Evolutionary conservation across 2,329 filamentous ascomycete species (phyloP).

Genomic region (Penicillium sp.): DNA sequence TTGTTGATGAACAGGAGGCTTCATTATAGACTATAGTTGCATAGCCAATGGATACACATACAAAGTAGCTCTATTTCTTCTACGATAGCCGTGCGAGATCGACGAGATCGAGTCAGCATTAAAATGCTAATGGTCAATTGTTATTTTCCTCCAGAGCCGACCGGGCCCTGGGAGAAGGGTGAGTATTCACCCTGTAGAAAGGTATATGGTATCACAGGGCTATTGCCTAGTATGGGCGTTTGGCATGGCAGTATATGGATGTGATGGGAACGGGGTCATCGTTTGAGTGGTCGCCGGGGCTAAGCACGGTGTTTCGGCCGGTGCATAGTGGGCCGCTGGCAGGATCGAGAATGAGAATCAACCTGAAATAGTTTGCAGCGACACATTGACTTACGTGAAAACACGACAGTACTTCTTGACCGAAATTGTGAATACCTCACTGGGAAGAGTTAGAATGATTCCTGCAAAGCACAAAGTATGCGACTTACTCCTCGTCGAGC

Average conservation of each 20-base stretch:
- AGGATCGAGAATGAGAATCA: neutral
- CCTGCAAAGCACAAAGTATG: neutral
- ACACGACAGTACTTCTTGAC: conserved; percentile 24
- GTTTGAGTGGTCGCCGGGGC: conserved; percentile 22
- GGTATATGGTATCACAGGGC: neutral
- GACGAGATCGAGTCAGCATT: neutral
- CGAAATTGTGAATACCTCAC: conserved; percentile 22
- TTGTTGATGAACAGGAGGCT: conserved; percentile 51
- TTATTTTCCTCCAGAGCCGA: neutral
- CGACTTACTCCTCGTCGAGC: conserved; percentile 24
- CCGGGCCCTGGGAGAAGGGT: neutral
- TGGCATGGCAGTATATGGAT: conserved; percentile 24
- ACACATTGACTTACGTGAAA: conserved; percentile 20
- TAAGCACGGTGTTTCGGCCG: conserved; percentile 22
- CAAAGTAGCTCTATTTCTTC: neutral
- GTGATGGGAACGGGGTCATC: conserved; percentile 22
- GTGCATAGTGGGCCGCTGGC: conserved; percentile 21
- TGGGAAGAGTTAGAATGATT: conserved; percentile 2
- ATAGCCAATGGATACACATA: neutral
- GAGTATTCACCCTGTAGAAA: neutral
- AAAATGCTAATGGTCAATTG: neutral
- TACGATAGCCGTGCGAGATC: neutral
- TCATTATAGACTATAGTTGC: conserved; percentile 10
- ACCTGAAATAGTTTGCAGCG: neutral
- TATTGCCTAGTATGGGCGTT: conserved; percentile 7